These are phyloP conservation scores for Camelina hispida DNA, from an alignment of 345 rosid genomes.

Conservation along the genomic window DNA sequence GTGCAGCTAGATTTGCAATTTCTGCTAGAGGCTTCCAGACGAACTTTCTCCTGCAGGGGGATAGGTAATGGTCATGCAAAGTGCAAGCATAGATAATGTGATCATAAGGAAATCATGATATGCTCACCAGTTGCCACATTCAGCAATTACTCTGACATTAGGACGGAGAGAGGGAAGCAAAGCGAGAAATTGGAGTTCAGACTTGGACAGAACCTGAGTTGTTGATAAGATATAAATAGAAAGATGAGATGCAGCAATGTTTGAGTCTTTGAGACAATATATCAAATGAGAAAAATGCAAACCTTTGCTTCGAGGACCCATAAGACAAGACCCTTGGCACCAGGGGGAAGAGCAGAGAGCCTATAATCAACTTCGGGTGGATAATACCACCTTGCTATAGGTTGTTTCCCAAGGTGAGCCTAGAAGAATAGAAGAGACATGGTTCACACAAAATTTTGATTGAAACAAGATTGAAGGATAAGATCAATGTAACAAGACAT, in stretches of 20 bases:
- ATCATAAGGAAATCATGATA: background rate
- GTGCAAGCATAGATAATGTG: background rate
- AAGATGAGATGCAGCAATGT: conserved; percentile 12
- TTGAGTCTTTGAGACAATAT: background rate
- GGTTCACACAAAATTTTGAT: background rate
- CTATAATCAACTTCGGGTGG: conserved; percentile 94
- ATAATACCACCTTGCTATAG: conserved; percentile 93
- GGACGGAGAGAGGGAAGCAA: conserved; percentile 87
- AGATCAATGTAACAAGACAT: conserved; percentile 11
- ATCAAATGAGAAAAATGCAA: conserved; percentile 2
- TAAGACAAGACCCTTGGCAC: conserved; percentile 84
- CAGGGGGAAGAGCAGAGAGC: conserved; percentile 69
- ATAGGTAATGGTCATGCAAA: conserved; percentile 11
- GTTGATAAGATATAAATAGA: background rate
- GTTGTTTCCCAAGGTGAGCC: conserved; percentile 96
- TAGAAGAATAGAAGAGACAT: conserved; percentile 30
- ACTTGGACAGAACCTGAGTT: conserved; percentile 77
- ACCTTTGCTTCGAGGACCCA: conserved; percentile 98
- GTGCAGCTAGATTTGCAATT: conserved; percentile 62
- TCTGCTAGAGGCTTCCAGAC: conserved; percentile 86
- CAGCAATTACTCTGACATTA: conserved; percentile 83
- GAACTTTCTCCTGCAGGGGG: conserved; percentile 73
- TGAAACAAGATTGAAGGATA: background rate
- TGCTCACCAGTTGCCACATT: conserved; percentile 85
- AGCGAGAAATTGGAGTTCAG: conserved; percentile 89